Conservation (phyloP, 2,329 filamentous ascomycete genomes). For the Lasiodiplodia citricola region DNA sequence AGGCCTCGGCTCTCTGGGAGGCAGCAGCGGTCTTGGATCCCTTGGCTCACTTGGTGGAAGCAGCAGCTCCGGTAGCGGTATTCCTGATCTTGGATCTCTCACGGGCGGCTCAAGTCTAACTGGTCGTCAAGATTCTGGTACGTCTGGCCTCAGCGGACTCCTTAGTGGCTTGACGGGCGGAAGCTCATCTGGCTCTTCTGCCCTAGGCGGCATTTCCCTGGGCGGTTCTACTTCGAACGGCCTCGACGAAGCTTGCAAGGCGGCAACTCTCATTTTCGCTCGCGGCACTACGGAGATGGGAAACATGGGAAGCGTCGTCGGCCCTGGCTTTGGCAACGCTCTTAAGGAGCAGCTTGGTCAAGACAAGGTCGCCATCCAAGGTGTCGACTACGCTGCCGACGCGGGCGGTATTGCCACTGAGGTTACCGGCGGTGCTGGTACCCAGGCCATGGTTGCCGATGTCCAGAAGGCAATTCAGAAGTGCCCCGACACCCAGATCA, state of each 20-base stretch:
- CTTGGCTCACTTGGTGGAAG: background rate
- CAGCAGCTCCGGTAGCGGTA: background rate
- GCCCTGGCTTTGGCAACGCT: slow-evolving; percentile 57
- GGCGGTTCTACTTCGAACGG: slow-evolving; percentile 46
- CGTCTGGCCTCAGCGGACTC: background rate
- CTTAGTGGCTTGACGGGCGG: background rate
- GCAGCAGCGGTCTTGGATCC: slow-evolving; percentile 1
- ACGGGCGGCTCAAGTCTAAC: background rate
- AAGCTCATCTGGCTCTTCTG: background rate
- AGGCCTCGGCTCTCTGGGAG: background rate
- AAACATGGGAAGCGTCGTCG: slow-evolving; percentile 57
- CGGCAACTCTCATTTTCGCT: slow-evolving; percentile 61
- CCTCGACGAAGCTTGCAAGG: slow-evolving; percentile 50
- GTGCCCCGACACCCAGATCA: slow-evolving; percentile 54
- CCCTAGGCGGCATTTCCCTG: background rate
- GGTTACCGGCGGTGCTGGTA: slow-evolving; percentile 10
- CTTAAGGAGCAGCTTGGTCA: slow-evolving; percentile 50
- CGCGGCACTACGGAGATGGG: slow-evolving; percentile 60
- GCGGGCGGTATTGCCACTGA: slow-evolving; percentile 39
- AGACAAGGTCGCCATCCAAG: slow-evolving; percentile 56
- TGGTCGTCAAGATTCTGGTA: slow-evolving; percentile 11
- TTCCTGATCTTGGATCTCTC: background rate
- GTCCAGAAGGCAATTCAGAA: slow-evolving; percentile 46
- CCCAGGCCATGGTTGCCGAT: slow-evolving; percentile 48
- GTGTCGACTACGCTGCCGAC: slow-evolving; percentile 58